phyloP scores from a whole-genome alignment of 805 yeast genomes.

The Ogataea angusta region DNA sequence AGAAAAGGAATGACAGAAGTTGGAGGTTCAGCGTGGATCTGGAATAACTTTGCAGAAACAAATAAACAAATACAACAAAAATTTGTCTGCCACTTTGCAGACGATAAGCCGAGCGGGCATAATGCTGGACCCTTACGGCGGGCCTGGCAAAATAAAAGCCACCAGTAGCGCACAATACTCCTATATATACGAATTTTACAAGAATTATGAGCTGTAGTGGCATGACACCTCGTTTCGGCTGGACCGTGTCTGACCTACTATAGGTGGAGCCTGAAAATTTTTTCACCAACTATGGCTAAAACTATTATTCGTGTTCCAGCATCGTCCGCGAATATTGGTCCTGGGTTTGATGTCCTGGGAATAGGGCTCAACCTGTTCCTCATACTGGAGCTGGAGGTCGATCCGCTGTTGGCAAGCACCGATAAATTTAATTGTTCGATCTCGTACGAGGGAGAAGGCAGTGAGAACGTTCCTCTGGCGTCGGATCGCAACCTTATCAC shows the following conservation, averaged over 20 bases:
- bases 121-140: not conserved
- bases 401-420: conserved; percentile 39
- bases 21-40: conserved; percentile 9
- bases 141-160: not conserved
- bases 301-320: conserved; percentile 83
- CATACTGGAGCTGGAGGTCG: conserved; percentile 65
- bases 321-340: conserved; percentile 96
- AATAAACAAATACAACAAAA: conserved; percentile 7
- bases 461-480: conserved; percentile 70
- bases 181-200: not conserved
- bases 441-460: conserved; percentile 73
- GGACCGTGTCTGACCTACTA: too few relatives aligned
- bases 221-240: too few relatives aligned
- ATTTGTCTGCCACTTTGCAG: conserved; percentile 7
- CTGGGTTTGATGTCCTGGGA: conserved; percentile 96
- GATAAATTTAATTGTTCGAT: conserved; percentile 68
- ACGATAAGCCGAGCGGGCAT: conserved; percentile 4
- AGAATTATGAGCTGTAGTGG: too few relatives aligned
- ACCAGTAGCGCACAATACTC: not conserved
- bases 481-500: conserved; percentile 85
- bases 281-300: conserved; percentile 31
- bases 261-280: conserved; percentile 23
- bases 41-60: conserved; percentile 8
- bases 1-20: conserved; percentile 9
- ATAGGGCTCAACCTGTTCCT: conserved; percentile 78